Conservation (phyloP, 2,329 filamentous ascomycete genomes). For the Aspergillus fumigatus region DNA sequence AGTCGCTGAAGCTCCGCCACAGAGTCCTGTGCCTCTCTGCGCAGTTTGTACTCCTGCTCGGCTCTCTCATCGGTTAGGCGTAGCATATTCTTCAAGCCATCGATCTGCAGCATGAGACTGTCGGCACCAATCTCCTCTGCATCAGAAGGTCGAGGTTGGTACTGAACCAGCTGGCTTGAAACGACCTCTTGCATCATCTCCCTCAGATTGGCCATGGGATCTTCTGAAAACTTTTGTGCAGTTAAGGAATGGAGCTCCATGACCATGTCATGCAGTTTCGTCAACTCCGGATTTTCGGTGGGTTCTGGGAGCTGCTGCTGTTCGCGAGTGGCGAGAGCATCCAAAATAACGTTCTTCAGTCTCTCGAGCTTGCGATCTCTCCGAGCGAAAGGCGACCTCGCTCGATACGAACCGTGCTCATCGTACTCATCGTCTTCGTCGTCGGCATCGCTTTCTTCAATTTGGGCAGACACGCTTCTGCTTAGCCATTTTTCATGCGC, state of each 20-base stretch:
- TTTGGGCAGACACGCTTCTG: conserved; percentile 66
- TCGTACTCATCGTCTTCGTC: conserved; percentile 76
- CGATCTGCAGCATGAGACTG: conserved; percentile 53
- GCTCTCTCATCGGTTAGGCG: conserved; percentile 58
- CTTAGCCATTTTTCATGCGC: conserved; percentile 56
- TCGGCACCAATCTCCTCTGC: conserved; percentile 49
- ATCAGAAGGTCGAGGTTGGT: conserved; percentile 48
- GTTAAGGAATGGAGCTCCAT: conserved; percentile 39
- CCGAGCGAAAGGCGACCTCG: conserved; percentile 63
- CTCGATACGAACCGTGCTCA: conserved; percentile 55
- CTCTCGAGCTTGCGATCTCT: conserved; percentile 78
- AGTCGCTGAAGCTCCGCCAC: conserved; percentile 68
- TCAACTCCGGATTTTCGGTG: conserved; percentile 31
- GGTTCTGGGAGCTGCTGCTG: conserved; percentile 22
- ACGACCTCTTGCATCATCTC: conserved; percentile 62
- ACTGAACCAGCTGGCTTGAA: conserved; percentile 52
- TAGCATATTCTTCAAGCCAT: conserved; percentile 66
- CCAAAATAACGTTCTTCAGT: conserved; percentile 63
- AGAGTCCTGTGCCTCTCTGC: conserved; percentile 67
- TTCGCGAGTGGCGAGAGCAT: conserved; percentile 56
- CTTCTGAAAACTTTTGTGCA: conserved; percentile 30
- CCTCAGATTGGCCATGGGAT: conserved; percentile 51
- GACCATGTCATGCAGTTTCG: conserved; percentile 36
- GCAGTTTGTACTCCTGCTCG: conserved; percentile 59
- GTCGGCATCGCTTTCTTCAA: conserved; percentile 80